A percentile compares a stretch with the other conserved stretches of the same genome.
phyloP scores from a whole-genome alignment of 352 stramenopile genomes.

The Nannochloropsis limnetica region DNA sequence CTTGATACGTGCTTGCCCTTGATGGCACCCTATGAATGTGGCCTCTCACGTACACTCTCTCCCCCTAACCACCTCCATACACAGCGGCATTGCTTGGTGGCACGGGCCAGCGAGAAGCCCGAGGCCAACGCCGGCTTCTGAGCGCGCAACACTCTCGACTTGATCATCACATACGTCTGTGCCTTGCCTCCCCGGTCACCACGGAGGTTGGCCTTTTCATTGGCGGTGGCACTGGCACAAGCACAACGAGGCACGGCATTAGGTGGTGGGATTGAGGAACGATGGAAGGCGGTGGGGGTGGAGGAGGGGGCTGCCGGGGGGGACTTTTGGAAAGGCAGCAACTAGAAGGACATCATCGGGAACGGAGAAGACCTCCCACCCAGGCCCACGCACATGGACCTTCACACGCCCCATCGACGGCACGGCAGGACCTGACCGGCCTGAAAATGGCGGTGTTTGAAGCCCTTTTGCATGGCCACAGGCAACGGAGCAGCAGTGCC shows the following conservation, averaged over 20 bases:
- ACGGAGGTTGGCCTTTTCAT: background rate
- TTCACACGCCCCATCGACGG: background rate
- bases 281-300: background rate
- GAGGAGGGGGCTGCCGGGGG: background rate
- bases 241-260: background rate
- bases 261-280: background rate
- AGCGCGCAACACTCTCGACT: background rate
- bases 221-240: background rate
- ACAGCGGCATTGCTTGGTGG: background rate
- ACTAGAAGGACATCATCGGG: background rate
- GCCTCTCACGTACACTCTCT: background rate
- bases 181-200: background rate
- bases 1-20: no score
- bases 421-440: background rate
- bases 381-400: background rate
- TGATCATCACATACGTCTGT: background rate
- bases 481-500: background rate
- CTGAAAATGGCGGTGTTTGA: constrained; percentile 34
- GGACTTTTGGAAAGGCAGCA: background rate
- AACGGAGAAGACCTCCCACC: background rate
- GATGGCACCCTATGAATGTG: no score
- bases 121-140: background rate
- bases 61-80: background rate
- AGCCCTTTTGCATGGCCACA: background rate
- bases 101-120: background rate